A percentile compares a stretch with the other conserved stretches of the same genome.
These are phyloP conservation scores for Penicillium ucsense DNA, from an alignment of 495 filamentous ascomycete species.

Conservation along the genomic window DNA sequence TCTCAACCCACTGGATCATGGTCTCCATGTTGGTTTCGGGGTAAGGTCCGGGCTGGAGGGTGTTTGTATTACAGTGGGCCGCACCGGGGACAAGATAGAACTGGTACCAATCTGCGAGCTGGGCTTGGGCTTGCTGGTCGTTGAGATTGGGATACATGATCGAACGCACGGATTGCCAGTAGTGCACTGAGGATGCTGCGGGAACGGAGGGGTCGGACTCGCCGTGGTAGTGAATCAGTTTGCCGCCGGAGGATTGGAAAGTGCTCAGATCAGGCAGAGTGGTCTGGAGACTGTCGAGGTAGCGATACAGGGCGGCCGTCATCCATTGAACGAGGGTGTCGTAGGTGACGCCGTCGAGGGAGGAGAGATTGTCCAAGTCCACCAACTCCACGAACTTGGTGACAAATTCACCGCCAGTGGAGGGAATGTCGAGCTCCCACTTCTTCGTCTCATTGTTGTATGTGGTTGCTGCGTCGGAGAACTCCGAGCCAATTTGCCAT, in stretches of 20 bases:
- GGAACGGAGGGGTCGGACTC: slow-evolving; percentile 42
- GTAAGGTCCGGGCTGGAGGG: slow-evolving; percentile 36
- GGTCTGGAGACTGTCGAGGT: slow-evolving; percentile 36
- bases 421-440: slow-evolving; percentile 23
- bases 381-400: slow-evolving; percentile 27
- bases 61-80: slow-evolving; percentile 39
- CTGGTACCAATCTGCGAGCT: slow-evolving; percentile 43
- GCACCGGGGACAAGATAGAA: slow-evolving; percentile 43
- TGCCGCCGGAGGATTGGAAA: slow-evolving; percentile 37
- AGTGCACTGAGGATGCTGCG: slow-evolving; percentile 38
- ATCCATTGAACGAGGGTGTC: slow-evolving; percentile 38
- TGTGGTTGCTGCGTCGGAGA: slow-evolving; percentile 17
- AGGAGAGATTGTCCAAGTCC: slow-evolving; percentile 18
- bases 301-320: slow-evolving; percentile 12
- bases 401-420: slow-evolving; percentile 28
- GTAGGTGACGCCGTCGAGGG: slow-evolving; percentile 31
- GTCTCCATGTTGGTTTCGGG: slow-evolving; percentile 32
- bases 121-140: slow-evolving; percentile 21
- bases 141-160: slow-evolving; percentile 36
- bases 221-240: slow-evolving; percentile 43
- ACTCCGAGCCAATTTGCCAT: slow-evolving; percentile 21
- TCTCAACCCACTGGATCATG: slow-evolving; percentile 47
- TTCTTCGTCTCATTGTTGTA: slow-evolving; percentile 23
- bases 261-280: slow-evolving; percentile 35
- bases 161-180: slow-evolving; percentile 39